A percentile compares a stretch with the other conserved stretches of the same genome.
Evolutionary conservation across 2,329 filamentous ascomycete species (phyloP).

Genomic region (Claviceps spartinae): DNA sequence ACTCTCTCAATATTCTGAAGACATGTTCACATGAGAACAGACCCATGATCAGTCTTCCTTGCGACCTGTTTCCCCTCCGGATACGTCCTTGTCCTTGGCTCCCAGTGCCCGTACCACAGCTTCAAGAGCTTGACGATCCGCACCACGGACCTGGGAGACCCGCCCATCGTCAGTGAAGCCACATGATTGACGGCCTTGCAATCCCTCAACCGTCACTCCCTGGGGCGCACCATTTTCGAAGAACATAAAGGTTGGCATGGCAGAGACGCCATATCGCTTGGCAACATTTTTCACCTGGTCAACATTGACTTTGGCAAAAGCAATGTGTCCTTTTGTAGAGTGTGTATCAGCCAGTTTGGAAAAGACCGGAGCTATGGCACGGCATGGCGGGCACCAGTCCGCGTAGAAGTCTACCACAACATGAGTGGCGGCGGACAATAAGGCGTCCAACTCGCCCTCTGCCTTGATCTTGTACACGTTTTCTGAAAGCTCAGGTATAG

Average conservation of each 20-base stretch:
- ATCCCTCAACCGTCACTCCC: slow-evolving; percentile 18
- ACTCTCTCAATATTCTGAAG: too few relatives aligned
- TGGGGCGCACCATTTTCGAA: slow-evolving; percentile 60
- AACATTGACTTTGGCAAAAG: slow-evolving; percentile 11
- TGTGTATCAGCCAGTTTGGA: slow-evolving; percentile 32
- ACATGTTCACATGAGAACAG: too few relatives aligned
- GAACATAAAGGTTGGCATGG: slow-evolving; percentile 87
- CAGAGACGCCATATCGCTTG: slow-evolving; percentile 62
- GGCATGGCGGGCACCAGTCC: slow-evolving; percentile 37
- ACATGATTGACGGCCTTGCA: slow-evolving; percentile 11
- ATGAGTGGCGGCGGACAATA: slow-evolving; percentile 25
- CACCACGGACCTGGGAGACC: slow-evolving; percentile 18
- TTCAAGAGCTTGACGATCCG: slow-evolving; percentile 15
- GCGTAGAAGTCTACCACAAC: slow-evolving; percentile 36
- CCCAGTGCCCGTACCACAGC: slow-evolving; percentile 15
- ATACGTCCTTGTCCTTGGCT: background rate
- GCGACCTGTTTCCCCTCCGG: background rate
- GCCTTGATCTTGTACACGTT: slow-evolving; percentile 22
- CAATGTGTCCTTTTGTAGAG: slow-evolving; percentile 10
- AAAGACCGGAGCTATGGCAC: slow-evolving; percentile 32
- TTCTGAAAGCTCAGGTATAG: slow-evolving; percentile 26
- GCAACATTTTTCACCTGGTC: slow-evolving; percentile 22
- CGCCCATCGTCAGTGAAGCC: slow-evolving; percentile 13
- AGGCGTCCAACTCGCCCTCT: slow-evolving; percentile 20
- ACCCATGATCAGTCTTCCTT: background rate